phyloP scores from a whole-genome alignment of 495 filamentous ascomycete genomes.

The Aspergillus indologenus region DNA sequence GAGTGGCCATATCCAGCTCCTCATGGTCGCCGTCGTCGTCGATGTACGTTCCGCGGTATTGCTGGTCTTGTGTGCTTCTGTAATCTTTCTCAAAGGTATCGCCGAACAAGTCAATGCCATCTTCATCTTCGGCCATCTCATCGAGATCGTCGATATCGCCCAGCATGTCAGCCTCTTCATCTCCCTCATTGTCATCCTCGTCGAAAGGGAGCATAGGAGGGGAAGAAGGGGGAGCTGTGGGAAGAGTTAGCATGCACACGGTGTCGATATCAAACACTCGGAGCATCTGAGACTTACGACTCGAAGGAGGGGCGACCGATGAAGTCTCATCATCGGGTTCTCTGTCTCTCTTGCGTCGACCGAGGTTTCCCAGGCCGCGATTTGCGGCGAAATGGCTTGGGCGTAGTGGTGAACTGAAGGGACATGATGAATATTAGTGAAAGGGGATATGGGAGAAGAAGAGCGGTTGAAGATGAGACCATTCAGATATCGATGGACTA shows the following conservation, averaged over 20 bases:
- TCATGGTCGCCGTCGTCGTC: conserved; percentile 80
- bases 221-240: conserved; percentile 37
- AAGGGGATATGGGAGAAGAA: conserved; percentile 8
- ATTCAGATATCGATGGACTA: background rate
- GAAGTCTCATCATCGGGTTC: conserved; percentile 74
- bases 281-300: conserved; percentile 52
- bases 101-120: conserved; percentile 88
- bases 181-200: conserved; percentile 71
- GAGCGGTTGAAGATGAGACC: background rate
- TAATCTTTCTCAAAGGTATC: conserved; percentile 91
- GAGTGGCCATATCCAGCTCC: conserved; percentile 61
- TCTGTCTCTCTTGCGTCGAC: conserved; percentile 77
- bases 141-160: conserved; percentile 90
- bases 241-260: conserved; percentile 22
- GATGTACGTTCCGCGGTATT: conserved; percentile 69
- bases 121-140: conserved; percentile 93
- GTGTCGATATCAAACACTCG: conserved; percentile 13
- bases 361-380: conserved; percentile 59
- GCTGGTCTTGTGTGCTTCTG: conserved; percentile 53
- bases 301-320: conserved; percentile 68
- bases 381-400: conserved; percentile 84
- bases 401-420: conserved; percentile 72
- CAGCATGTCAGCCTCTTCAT: conserved; percentile 69
- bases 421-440: conserved; percentile 18
- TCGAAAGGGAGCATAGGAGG: conserved; percentile 56